These are phyloP conservation scores for Giardia muris DNA, from an alignment of 208 protist genomes.

Conservation along the genomic window DNA sequence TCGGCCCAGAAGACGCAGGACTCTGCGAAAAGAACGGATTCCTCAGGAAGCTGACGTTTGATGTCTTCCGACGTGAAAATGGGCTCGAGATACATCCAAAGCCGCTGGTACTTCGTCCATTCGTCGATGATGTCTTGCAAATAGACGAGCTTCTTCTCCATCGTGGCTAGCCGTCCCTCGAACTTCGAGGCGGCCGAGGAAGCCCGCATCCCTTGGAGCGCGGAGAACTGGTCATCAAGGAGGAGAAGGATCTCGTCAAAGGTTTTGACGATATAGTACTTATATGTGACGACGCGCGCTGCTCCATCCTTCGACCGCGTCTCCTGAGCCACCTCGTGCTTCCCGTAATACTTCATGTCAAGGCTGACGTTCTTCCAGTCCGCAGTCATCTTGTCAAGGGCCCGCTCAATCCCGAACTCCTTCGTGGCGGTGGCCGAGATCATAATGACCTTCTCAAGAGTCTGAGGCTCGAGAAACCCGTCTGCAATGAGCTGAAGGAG, in stretches of 20 bases:
- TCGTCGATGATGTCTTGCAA: slow-evolving; percentile 75
- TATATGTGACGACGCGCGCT: slow-evolving; percentile 14
- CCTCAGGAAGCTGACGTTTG: slow-evolving; percentile 59
- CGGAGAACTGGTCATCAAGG: slow-evolving; percentile 39
- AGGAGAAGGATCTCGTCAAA: slow-evolving; percentile 36
- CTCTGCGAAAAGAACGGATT: background rate
- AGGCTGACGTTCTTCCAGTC: slow-evolving; percentile 73
- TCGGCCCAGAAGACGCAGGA: slow-evolving; percentile 16
- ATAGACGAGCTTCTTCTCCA: slow-evolving; percentile 67
- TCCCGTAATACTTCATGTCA: slow-evolving; percentile 54
- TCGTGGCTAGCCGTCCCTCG: slow-evolving; percentile 64
- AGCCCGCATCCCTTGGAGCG: slow-evolving; percentile 39
- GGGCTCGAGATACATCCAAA: slow-evolving; percentile 79
- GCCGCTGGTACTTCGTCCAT: slow-evolving; percentile 76
- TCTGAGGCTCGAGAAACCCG: slow-evolving; percentile 36
- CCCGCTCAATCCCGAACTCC: slow-evolving; percentile 47
- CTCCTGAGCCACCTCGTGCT: background rate
- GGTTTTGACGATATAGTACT: slow-evolving; percentile 38
- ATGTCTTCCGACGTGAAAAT: slow-evolving; percentile 84
- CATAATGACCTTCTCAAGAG: slow-evolving; percentile 41
- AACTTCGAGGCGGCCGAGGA: slow-evolving; percentile 64
- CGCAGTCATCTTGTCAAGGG: slow-evolving; percentile 49
- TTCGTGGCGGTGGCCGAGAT: slow-evolving; percentile 47
- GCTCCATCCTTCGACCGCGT: background rate
- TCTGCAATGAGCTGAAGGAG: slow-evolving; percentile 43